These are phyloP conservation scores for Dalbergia oliveri DNA, from an alignment of 306 rosid species.

Conservation along the genomic window DNA sequence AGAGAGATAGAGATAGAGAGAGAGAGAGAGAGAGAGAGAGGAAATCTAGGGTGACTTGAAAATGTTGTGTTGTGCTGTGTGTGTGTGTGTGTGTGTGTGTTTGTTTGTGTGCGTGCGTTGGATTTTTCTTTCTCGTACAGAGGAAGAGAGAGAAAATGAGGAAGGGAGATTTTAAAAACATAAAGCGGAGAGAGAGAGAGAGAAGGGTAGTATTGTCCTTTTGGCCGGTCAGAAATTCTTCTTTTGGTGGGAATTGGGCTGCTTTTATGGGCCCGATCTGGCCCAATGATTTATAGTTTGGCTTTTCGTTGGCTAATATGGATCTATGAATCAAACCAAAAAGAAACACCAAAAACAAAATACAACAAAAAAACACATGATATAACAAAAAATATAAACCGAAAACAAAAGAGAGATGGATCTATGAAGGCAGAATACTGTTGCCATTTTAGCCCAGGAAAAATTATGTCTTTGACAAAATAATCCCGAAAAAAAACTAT, in stretches of 20 bases:
- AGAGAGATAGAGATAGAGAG: not conserved
- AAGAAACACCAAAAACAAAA: no score
- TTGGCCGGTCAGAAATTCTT: not conserved
- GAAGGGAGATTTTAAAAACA: conserved; percentile 10
- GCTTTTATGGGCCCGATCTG: not conserved
- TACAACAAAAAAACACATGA: no score
- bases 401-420: no score
- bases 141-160: not conserved
- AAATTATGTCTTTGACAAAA: no score
- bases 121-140: not conserved
- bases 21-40: conserved; percentile 5
- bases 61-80: not conserved
- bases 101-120: no score
- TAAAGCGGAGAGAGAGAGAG: not conserved
- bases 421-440: no score
- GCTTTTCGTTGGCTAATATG: no score
- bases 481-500: no score
- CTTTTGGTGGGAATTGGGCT: conserved; percentile 15
- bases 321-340: no score
- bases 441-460: no score
- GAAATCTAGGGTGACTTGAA: conserved; percentile 44
- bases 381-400: no score
- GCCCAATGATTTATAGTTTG: conserved; percentile 10
- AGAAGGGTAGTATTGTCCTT: conserved; percentile 25
- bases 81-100: not conserved